phyloP scores from a whole-genome alignment of 108 stramenopile genomes.

The Nannochloropsis gaditana region DNA sequence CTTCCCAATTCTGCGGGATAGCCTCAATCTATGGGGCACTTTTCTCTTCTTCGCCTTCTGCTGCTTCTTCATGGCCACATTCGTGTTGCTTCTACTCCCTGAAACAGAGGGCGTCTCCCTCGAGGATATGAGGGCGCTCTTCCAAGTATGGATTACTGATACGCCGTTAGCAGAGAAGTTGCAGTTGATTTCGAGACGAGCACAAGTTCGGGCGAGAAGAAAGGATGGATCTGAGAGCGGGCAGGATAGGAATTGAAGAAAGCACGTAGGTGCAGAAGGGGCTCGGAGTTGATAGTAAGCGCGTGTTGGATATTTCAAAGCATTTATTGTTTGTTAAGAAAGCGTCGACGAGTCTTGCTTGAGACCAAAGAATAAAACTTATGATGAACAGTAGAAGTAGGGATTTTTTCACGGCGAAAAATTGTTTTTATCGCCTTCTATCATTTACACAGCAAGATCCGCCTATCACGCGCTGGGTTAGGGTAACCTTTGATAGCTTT shows the following conservation, averaged over 20 bases:
- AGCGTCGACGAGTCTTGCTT: too few relatives aligned
- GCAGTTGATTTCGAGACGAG: background rate
- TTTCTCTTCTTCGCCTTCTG: constrained; percentile 7
- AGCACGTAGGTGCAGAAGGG: too few relatives aligned
- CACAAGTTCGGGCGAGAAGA: background rate
- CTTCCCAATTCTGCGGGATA: background rate
- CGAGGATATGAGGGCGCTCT: constrained; percentile 32
- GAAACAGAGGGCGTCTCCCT: background rate
- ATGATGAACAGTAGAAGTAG: too few relatives aligned
- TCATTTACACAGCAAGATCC: too few relatives aligned
- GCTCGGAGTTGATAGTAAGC: too few relatives aligned
- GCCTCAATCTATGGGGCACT: background rate
- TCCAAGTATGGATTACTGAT: background rate
- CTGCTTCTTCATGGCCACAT: background rate
- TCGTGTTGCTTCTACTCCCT: background rate
- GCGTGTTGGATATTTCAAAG: too few relatives aligned
- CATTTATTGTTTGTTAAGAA: too few relatives aligned
- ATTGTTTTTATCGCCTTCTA: too few relatives aligned
- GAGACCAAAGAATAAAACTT: too few relatives aligned
- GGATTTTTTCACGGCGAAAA: too few relatives aligned
- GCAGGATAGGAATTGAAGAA: background rate
- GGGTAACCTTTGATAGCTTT: too few relatives aligned
- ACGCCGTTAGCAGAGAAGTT: background rate
- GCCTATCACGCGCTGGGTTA: too few relatives aligned
- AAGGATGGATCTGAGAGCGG: background rate